These are phyloP conservation scores for Babesia ovis DNA, from an alignment of 169 alveolate genomes.

Conservation along the genomic window DNA sequence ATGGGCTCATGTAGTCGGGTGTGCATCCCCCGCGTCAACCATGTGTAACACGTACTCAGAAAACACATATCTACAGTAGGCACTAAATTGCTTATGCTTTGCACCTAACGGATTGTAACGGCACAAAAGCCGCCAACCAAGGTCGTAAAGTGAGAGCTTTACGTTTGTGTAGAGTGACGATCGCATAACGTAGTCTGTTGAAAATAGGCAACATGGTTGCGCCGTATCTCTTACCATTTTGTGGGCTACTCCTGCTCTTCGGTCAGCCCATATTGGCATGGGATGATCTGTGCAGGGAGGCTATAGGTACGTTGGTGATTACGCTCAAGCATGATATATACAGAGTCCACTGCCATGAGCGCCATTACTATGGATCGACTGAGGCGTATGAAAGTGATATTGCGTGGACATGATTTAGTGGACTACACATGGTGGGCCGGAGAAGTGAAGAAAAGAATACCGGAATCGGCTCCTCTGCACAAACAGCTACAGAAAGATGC, in stretches of 20 bases:
- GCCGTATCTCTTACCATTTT: constrained; percentile 1
- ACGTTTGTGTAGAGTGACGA: background rate
- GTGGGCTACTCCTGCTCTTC: background rate
- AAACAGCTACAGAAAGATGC: constrained; percentile 51
- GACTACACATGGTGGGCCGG: constrained; percentile 78
- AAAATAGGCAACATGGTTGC: background rate
- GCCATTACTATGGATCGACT: constrained; percentile 70
- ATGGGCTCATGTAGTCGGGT: background rate
- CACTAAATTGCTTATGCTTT: background rate
- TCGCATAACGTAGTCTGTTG: background rate
- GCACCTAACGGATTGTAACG: background rate
- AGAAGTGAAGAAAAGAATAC: constrained; percentile 60
- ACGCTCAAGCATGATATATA: background rate
- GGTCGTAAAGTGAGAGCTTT: background rate
- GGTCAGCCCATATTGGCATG: constrained; percentile 41
- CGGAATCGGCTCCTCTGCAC: constrained; percentile 60
- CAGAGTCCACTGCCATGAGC: constrained; percentile 79
- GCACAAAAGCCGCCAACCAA: constrained; percentile 1
- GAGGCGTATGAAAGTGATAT: constrained; percentile 70
- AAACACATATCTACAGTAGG: background rate
- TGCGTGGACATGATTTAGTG: constrained; percentile 74
- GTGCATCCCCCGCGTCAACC: background rate
- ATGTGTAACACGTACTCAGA: background rate
- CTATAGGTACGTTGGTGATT: constrained; percentile 43
- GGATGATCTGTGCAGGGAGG: constrained; percentile 67